A percentile compares a stretch with the other conserved stretches of the same genome.
Evolutionary conservation across 1,284 basidiomycete species (phyloP).

Genomic region (Pisolithus thermaeus): DNA sequence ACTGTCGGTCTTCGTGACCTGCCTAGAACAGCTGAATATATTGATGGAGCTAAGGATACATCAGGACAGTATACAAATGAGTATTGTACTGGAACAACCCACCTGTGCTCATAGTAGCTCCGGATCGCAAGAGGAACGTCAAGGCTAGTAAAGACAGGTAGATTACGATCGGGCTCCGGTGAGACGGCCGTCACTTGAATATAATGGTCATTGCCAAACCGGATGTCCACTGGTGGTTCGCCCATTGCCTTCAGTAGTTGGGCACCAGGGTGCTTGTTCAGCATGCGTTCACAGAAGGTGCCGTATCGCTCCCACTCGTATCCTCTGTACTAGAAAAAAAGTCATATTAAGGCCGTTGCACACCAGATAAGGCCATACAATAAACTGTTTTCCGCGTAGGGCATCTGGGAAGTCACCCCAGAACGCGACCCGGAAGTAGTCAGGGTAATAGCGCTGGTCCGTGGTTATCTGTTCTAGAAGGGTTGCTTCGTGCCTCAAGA

Average conservation of each 20-base stretch:
- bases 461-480: conserved; percentile 80
- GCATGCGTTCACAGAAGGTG: conserved; percentile 87
- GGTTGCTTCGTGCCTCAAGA: conserved; percentile 78
- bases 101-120: conserved; percentile 87
- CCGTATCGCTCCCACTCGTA: conserved; percentile 88
- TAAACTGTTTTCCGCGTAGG: conserved; percentile 82
- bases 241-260: conserved; percentile 72
- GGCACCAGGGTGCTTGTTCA: conserved; percentile 87
- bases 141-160: conserved; percentile 80
- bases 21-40: conserved; percentile 74
- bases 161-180: conserved; percentile 78
- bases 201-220: conserved; percentile 76
- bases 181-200: conserved; percentile 85
- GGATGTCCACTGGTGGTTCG: conserved; percentile 77
- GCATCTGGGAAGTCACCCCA: conserved; percentile 87
- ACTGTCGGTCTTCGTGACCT: conserved; percentile 53
- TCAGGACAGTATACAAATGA: conserved; percentile 1
- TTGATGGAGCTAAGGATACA: conserved; percentile 61
- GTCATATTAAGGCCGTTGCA: neutral
- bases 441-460: conserved; percentile 79
- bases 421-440: conserved; percentile 92
- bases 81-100: conserved; percentile 6
- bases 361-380: conserved; percentile 43
- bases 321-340: conserved; percentile 68
- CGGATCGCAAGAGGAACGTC: conserved; percentile 79